phyloP scores from a whole-genome alignment of 208 protist genomes.

The Crithidia mellificae region DNA sequence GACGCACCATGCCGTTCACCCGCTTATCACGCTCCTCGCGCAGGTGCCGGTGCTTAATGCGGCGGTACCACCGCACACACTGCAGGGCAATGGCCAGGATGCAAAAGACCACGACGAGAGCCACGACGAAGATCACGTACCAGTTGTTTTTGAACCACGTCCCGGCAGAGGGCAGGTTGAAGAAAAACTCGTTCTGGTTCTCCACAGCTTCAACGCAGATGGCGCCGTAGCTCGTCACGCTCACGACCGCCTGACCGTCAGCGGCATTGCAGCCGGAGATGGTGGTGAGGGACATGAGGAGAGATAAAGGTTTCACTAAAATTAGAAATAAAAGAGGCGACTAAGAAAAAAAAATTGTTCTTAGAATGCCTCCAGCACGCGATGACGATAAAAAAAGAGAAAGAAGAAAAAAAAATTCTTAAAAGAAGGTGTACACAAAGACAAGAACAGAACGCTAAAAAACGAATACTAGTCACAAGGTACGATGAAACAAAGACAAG shows the following conservation, averaged over 20 bases:
- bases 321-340: neutral
- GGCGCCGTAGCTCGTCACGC: neutral
- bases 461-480: too few species aligned
- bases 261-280: conserved; percentile 7
- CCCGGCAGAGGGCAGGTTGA: conserved; percentile 17
- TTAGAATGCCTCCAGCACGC: too few species aligned
- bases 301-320: neutral
- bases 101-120: conserved; percentile 8
- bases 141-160: conserved; percentile 35
- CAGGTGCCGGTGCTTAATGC: conserved; percentile 21
- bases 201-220: conserved; percentile 19
- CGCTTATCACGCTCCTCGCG: conserved; percentile 14
- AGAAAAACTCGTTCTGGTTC: conserved; percentile 4
- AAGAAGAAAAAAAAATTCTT: too few species aligned
- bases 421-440: too few species aligned
- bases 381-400: too few species aligned
- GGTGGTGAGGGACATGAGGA: neutral
- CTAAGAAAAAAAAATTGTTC: neutral
- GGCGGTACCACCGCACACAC: conserved; percentile 23
- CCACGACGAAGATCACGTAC: conserved; percentile 38
- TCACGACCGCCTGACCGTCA: neutral
- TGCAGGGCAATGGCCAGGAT: conserved; percentile 15
- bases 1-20: neutral
- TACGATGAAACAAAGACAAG: too few species aligned
- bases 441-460: too few species aligned